These are phyloP conservation scores for maize (Zea mays) DNA, from an alignment of 176 grass and related monocot genomes.

Conservation along the genomic window Zm-B73-REFERENCE-NAM-5.0 NC_050096.1:60234501-60235000, in stretches of 20 bases:
- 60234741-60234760: background rate
- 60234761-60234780: background rate
- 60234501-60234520: background rate
- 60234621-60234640: no score
- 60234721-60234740: background rate
- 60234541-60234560: background rate
- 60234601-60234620: no score
- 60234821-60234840: background rate
- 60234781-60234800: constrained; percentile 15
- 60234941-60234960: background rate
- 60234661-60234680: background rate
- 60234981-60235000: background rate
- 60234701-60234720: constrained; percentile 6
- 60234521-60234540: background rate
- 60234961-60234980: background rate
- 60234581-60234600: background rate
- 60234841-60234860: no score
- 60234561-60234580: background rate
- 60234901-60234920: background rate
- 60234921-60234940: constrained; percentile 21
- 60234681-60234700: constrained; percentile 3
- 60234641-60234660: background rate
- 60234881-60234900: background rate
- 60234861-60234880: background rate
- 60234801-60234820: constrained; percentile 13